Evolutionary conservation across 2,329 filamentous ascomycete genomes (phyloP).

Genomic region (Onygenales sp.): DNA sequence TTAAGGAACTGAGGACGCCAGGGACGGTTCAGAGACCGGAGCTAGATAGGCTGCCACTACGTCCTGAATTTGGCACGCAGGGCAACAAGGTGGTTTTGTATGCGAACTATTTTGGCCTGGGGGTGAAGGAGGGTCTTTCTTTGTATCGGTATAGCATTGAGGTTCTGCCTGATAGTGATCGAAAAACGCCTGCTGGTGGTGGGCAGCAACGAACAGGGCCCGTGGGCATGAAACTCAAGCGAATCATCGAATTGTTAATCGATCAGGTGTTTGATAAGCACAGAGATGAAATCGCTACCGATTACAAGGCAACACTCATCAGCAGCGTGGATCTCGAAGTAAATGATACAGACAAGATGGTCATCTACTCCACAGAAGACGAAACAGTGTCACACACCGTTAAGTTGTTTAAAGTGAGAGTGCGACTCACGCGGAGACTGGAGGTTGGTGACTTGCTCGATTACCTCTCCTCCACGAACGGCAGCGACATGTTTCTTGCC

Average conservation of each 20-base stretch:
- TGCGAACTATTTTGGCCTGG: conserved; percentile 31
- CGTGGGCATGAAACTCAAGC: conserved; percentile 29
- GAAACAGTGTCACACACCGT: conserved; percentile 25
- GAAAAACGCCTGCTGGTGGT: conserved; percentile 22
- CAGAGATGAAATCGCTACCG: conserved; percentile 25
- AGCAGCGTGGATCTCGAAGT: conserved; percentile 19
- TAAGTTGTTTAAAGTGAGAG: conserved; percentile 25
- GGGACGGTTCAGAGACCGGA: background rate
- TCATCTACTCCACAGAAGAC: conserved; percentile 25
- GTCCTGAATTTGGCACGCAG: conserved; percentile 28
- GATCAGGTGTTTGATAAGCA: conserved; percentile 24
- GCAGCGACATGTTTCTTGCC: conserved; percentile 28
- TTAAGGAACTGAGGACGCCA: background rate
- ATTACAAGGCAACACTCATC: conserved; percentile 31
- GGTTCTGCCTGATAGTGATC: conserved; percentile 20
- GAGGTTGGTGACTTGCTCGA: conserved; percentile 34
- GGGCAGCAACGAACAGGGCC: conserved; percentile 18
- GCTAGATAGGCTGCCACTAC: conserved; percentile 18
- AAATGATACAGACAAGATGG: conserved; percentile 15
- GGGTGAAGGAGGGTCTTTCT: conserved; percentile 21
- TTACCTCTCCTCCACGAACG: conserved; percentile 30
- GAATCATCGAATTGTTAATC: conserved; percentile 39
- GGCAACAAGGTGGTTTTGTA: conserved; percentile 23
- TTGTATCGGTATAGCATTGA: conserved; percentile 35
- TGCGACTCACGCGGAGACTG: conserved; percentile 25